Conservation (phyloP, 2,329 filamentous ascomycete species). For the Chaetomium sp. region DNA sequence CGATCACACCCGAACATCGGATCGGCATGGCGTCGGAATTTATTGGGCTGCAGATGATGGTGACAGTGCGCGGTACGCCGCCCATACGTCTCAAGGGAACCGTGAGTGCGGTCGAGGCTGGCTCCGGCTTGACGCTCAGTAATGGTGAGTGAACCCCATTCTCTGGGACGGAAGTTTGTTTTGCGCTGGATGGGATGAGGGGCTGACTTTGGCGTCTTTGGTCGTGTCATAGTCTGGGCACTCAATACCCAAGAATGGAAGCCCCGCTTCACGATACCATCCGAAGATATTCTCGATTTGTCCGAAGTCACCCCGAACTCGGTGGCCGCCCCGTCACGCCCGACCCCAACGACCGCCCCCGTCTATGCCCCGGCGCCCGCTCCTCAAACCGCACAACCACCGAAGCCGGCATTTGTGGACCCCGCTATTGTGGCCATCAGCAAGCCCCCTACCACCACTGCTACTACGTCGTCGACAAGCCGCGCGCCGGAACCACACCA, state of each 20-base stretch:
- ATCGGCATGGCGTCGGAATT: constrained; percentile 60
- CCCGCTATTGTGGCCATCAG: constrained; percentile 73
- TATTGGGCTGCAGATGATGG: constrained; percentile 68
- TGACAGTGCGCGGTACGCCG: constrained; percentile 59
- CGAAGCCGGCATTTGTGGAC: constrained; percentile 56
- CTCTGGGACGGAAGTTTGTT: no score
- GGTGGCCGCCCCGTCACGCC: constrained; percentile 12
- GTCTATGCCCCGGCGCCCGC: constrained; percentile 8
- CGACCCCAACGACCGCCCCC: constrained; percentile 18
- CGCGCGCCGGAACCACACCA: constrained; percentile 20
- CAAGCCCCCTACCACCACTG: constrained; percentile 32
- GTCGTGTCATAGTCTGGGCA: constrained; percentile 31
- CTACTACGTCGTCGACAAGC: constrained; percentile 1
- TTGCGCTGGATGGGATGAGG: no score
- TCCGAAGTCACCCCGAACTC: constrained; percentile 27
- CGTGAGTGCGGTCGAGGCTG: constrained; percentile 61
- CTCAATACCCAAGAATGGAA: constrained; percentile 35
- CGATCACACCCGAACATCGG: no score
- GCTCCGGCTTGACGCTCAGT: constrained; percentile 61
- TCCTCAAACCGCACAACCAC: constrained; percentile 3
- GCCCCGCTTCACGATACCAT: constrained; percentile 40
- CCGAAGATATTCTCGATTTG: constrained; percentile 40
- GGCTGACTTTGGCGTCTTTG: neutral
- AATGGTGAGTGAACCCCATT: constrained; percentile 51
- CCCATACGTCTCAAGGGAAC: constrained; percentile 60